Percentiles rank a stretch among this genome's conserved stretches.
Evolutionary conservation across 768 basidiomycete species (phyloP).

Genomic region (Lepiota subincarnata): DNA sequence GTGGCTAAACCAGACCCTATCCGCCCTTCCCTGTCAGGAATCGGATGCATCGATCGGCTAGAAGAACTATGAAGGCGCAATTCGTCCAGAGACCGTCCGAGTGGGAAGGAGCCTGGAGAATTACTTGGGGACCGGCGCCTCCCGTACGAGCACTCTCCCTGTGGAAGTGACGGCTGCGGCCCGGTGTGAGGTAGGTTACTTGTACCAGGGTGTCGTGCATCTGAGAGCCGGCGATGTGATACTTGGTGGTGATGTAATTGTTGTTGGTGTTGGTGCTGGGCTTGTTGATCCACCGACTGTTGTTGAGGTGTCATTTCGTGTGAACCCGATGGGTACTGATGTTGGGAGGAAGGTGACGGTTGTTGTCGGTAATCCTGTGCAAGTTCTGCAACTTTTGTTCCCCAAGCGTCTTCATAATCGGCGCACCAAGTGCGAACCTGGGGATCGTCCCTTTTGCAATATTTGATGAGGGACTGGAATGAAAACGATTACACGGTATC

Average conservation of each 20-base stretch:
- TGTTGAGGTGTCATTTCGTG: slow-evolving; percentile 18
- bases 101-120: slow-evolving; percentile 26
- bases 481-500: slow-evolving; percentile 11
- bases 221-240: slow-evolving; percentile 28
- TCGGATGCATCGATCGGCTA: slow-evolving; percentile 14
- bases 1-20: slow-evolving; percentile 13
- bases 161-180: slow-evolving; percentile 27
- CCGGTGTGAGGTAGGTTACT: slow-evolving; percentile 20
- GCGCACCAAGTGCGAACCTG: slow-evolving; percentile 54
- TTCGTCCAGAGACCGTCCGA: slow-evolving; percentile 34
- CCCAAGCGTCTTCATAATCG: slow-evolving; percentile 66
- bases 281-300: slow-evolving; percentile 16
- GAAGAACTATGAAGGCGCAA: slow-evolving; percentile 24
- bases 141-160: slow-evolving; percentile 21
- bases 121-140: slow-evolving; percentile 23
- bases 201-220: slow-evolving; percentile 24
- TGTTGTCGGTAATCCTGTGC: slow-evolving; percentile 35
- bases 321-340: slow-evolving; percentile 22
- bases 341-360: slow-evolving; percentile 32
- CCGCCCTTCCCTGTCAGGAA: slow-evolving; percentile 18
- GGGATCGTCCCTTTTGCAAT: slow-evolving; percentile 52
- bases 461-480: slow-evolving; percentile 59
- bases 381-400: slow-evolving; percentile 52
- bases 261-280: slow-evolving; percentile 14
- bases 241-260: slow-evolving; percentile 19